A percentile compares a stretch with the other conserved stretches of the same genome.
Evolutionary conservation across 2,329 filamentous ascomycete genomes (phyloP).

Genomic region (Alternaria dauci): DNA sequence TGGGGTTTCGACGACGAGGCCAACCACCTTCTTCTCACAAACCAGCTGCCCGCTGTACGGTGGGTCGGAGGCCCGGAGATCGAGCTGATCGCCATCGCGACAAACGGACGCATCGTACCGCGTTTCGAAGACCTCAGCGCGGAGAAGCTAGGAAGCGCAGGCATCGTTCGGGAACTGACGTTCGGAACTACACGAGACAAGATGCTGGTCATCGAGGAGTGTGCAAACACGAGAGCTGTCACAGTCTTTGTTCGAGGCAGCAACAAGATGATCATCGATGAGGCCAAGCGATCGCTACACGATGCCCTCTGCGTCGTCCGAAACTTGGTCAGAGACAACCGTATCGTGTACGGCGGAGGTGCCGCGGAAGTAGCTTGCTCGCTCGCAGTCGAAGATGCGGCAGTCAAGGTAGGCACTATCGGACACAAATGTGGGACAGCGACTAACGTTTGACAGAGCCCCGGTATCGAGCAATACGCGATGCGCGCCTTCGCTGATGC

Average conservation of each 20-base stretch:
- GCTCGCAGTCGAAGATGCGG: constrained; percentile 92
- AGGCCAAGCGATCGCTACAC: constrained; percentile 96
- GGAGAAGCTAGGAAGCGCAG: constrained; percentile 90
- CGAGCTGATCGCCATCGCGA: constrained; percentile 97
- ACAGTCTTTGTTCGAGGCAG: constrained; percentile 96
- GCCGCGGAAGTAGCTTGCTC: constrained; percentile 98
- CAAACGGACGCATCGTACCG: constrained; percentile 96
- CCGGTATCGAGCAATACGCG: constrained; percentile 97
- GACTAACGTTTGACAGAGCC: constrained; percentile 64
- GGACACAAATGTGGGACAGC: neutral
- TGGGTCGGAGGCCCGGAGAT: constrained; percentile 99
- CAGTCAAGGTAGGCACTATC: constrained; percentile 69
- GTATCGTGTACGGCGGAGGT: constrained; percentile 96
- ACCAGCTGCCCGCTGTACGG: constrained; percentile 91
- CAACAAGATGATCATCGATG: constrained; percentile 99
- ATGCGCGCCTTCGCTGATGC: constrained; percentile 98
- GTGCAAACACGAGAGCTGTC: constrained; percentile 95
- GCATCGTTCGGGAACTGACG: constrained; percentile 90
- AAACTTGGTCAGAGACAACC: constrained; percentile 94
- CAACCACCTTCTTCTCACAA: constrained; percentile 95
- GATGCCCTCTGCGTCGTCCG: constrained; percentile 97
- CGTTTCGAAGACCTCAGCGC: constrained; percentile 92
- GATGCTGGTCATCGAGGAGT: constrained; percentile 99
- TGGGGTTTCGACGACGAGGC: constrained; percentile 99
- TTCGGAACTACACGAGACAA: constrained; percentile 98